Percentiles rank a stretch among this genome's conserved stretches.
Conservation (phyloP, 306 rosid genomes). For the Cicer pinnatifidum region DNA sequence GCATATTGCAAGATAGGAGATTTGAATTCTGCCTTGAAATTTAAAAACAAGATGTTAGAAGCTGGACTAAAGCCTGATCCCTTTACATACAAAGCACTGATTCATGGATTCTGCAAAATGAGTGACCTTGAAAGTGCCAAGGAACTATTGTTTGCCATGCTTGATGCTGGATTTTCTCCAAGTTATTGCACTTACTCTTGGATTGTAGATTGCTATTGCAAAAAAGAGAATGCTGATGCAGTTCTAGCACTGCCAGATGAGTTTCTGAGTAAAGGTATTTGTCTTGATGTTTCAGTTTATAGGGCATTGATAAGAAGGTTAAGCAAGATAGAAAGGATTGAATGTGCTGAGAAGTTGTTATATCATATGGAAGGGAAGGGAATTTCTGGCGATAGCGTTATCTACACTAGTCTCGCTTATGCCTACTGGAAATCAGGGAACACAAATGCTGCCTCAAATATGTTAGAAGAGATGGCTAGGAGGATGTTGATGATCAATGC, state of each 20-base stretch:
- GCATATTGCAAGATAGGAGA: slow-evolving; percentile 86
- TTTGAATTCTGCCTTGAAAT: slow-evolving; percentile 74
- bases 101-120: slow-evolving; percentile 77
- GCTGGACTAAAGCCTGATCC: slow-evolving; percentile 74
- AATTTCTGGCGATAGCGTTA: slow-evolving; percentile 66
- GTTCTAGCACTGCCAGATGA: slow-evolving; percentile 65
- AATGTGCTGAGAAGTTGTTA: slow-evolving; percentile 65
- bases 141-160: slow-evolving; percentile 69
- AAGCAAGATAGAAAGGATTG: slow-evolving; percentile 66
- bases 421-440: slow-evolving; percentile 77
- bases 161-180: slow-evolving; percentile 68
- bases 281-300: slow-evolving; percentile 69
- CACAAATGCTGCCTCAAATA: slow-evolving; percentile 47
- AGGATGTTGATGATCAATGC: slow-evolving; percentile 70
- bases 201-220: slow-evolving; percentile 75
- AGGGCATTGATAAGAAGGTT: slow-evolving; percentile 82
- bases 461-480: slow-evolving; percentile 69
- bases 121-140: slow-evolving; percentile 65
- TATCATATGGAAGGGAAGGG: slow-evolving; percentile 61
- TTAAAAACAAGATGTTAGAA: slow-evolving; percentile 76
- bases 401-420: slow-evolving; percentile 71
- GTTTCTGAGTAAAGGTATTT: slow-evolving; percentile 60
- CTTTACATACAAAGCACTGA: slow-evolving; percentile 77
- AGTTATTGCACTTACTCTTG: slow-evolving; percentile 74
- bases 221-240: slow-evolving; percentile 60